These are phyloP conservation scores for Mortierella sp. DNA, from an alignment of 371 early-diverging fungal genomes.

Conservation along the genomic window DNA sequence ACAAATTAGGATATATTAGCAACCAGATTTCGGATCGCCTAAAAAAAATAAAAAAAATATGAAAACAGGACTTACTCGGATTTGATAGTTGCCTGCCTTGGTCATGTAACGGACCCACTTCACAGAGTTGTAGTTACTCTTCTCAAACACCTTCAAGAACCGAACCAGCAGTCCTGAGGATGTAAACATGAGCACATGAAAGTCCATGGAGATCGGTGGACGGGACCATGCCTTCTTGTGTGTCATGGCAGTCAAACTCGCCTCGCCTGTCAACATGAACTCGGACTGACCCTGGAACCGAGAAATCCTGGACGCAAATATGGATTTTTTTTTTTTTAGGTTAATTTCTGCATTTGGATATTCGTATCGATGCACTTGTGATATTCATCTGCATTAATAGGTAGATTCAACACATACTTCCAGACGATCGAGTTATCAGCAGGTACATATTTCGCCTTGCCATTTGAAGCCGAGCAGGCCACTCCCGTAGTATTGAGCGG, in stretches of 20 bases:
- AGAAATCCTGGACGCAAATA: conserved; percentile 69
- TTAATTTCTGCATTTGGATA: not conserved
- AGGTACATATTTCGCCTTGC: conserved; percentile 91
- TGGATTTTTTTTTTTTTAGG: not conserved
- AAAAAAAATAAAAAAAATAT: not conserved
- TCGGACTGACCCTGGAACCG: conserved; percentile 90
- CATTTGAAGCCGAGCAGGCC: conserved; percentile 76
- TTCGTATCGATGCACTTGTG: too few relatives aligned
- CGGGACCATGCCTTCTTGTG: conserved; percentile 88
- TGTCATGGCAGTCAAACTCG: conserved; percentile 80
- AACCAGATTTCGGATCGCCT: not conserved
- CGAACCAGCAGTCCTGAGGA: conserved; percentile 89
- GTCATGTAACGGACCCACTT: conserved; percentile 97
- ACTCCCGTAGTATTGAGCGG: conserved; percentile 84
- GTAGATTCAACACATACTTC: conserved; percentile 74
- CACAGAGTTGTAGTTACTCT: conserved; percentile 89
- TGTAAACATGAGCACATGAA: conserved; percentile 92
- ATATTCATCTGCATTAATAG: too few relatives aligned
- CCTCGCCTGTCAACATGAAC: conserved; percentile 78
- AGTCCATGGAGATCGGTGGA: conserved; percentile 92
- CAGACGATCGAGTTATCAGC: conserved; percentile 88
- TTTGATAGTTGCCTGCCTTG: conserved; percentile 91
- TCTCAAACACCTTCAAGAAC: conserved; percentile 93
- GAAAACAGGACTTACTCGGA: conserved; percentile 67
- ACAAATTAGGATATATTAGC: too few relatives aligned